A percentile compares a stretch with the other conserved stretches of the same genome.
Conservation (phyloP, 768 basidiomycete genomes). For the Leucocoprinus leucothites region DNA sequence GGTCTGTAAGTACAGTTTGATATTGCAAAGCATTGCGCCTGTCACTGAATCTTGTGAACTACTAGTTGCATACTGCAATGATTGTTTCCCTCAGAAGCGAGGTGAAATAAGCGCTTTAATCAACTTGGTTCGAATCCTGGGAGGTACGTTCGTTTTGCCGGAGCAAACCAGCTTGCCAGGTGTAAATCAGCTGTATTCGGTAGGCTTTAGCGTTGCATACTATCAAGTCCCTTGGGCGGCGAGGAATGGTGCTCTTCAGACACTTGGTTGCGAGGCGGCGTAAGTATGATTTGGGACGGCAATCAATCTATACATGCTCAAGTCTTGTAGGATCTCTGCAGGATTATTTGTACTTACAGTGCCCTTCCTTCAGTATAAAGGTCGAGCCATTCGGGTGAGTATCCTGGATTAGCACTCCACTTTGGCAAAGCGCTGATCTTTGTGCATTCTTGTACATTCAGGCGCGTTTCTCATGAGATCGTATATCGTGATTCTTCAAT, state of each 20-base stretch:
- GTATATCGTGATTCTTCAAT: too few species aligned
- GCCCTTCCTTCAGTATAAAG: constrained; percentile 49
- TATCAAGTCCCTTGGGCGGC: constrained; percentile 66
- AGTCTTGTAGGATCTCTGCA: constrained; percentile 38
- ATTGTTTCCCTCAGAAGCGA: constrained; percentile 20
- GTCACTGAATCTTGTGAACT: too few species aligned
- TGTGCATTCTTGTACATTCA: too few species aligned
- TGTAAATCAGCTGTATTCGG: not conserved
- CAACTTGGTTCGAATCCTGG: constrained; percentile 53
- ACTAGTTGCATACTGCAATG: constrained; percentile 19
- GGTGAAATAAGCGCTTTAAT: constrained; percentile 64
- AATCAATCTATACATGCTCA: not conserved
- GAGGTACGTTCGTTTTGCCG: constrained; percentile 29
- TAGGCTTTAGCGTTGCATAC: constrained; percentile 61
- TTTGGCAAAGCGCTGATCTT: not conserved
- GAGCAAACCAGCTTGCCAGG: not conserved
- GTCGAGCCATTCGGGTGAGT: constrained; percentile 43
- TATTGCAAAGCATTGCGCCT: constrained; percentile 23
- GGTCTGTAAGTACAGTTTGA: constrained; percentile 43
- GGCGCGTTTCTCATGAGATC: not conserved
- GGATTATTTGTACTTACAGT: constrained; percentile 50
- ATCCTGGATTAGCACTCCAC: not conserved
- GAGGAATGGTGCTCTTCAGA: constrained; percentile 57
- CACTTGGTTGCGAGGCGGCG: constrained; percentile 63
- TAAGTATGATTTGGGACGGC: constrained; percentile 25